Percentiles rank a stretch among this genome's conserved stretches.
phyloP scores from a whole-genome alignment of 345 rosid genomes.

The Salix dunnii region DNA sequence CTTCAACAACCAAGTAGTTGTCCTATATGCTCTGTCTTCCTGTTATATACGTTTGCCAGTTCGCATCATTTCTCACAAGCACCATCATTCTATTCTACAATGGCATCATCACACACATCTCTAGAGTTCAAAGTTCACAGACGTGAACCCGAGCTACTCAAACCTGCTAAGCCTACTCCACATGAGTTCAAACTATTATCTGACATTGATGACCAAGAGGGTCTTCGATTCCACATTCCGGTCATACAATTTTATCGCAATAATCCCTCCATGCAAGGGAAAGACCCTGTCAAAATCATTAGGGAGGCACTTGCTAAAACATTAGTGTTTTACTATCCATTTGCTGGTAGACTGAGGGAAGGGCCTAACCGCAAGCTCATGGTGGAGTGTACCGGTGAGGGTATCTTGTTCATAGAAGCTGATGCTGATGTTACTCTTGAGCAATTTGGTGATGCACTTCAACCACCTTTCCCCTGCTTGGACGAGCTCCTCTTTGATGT shows the following conservation, averaged over 20 bases:
- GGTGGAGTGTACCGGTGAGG: conserved; percentile 26
- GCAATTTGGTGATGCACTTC: conserved; percentile 16
- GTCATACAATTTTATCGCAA: neutral
- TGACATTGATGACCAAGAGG: conserved; percentile 24
- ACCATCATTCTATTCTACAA: neutral
- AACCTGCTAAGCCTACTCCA: conserved; percentile 14
- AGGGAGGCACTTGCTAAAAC: conserved; percentile 14
- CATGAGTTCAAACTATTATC: conserved; percentile 22
- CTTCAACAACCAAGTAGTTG: too few relatives aligned
- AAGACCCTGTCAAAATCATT: conserved; percentile 5
- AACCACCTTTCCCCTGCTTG: conserved; percentile 22
- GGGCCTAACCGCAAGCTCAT: conserved; percentile 8
- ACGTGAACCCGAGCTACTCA: conserved; percentile 5
- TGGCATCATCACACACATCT: conserved; percentile 7
- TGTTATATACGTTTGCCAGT: too few relatives aligned
- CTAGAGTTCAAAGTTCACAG: conserved; percentile 13
- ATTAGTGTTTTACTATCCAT: conserved; percentile 17
- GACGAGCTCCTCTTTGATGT: conserved; percentile 20
- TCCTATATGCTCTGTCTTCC: too few relatives aligned
- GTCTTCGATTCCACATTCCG: conserved; percentile 15
- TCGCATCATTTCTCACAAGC: too few relatives aligned
- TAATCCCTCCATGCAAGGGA: conserved; percentile 1
- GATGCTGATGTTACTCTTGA: conserved; percentile 16
- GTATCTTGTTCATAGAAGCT: conserved; percentile 18
- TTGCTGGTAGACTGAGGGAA: conserved; percentile 23